Base-by-base conservation (phyloP, 208 protist species). In the Crithidia acanthocephali region DNA sequence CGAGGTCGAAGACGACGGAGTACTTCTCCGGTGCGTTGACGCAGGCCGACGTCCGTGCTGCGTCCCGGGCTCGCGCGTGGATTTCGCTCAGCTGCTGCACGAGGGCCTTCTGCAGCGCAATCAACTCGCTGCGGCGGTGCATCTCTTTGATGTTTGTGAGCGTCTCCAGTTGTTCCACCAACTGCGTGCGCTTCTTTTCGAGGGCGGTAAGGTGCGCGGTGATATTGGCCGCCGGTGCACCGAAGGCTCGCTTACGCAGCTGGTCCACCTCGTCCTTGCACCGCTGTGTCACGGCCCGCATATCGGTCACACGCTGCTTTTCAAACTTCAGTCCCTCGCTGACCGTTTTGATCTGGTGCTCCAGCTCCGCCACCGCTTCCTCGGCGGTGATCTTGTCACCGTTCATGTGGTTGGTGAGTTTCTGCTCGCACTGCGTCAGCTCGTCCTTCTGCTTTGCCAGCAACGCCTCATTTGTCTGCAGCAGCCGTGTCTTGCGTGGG, bases 1-100 rank as follows among this genome's bases (percentile, higher is more conserved):
- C 93, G 40, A 91, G 78, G 71, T 97, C 93, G 63, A 97, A 93
- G 47, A 97, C 88, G n/a, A 96, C 76, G 48, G 74, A 86, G 68
- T 90, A 95, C 62, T 61, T 76, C 35, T 22, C 60, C 23, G 48
- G 15, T 1, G 53, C 32, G 27, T 30, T 27, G 15, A 27, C n/a
- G 13, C 60, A 66, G 11, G 30, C 32, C 9, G 50, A 25, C 22
- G 30, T 18, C n/a, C 32, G 57, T 4, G 22, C 45, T 22, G 22
- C 40, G 27, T 4, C 18, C 9, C 20, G 11, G 8, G 22, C 25
- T 27, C 27, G 42, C 25, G 16, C 1, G 20, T 40, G 15, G 20
- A 23, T 3, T 15, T 48, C 58, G n/a, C 42, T 23, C 25, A 74
- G 51, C 57, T 71, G 20, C 2, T 74, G 51, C 30, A 48, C 20